phyloP scores from a whole-genome alignment of 257 asterid genomes.

The Mentha longifolia region DNA sequence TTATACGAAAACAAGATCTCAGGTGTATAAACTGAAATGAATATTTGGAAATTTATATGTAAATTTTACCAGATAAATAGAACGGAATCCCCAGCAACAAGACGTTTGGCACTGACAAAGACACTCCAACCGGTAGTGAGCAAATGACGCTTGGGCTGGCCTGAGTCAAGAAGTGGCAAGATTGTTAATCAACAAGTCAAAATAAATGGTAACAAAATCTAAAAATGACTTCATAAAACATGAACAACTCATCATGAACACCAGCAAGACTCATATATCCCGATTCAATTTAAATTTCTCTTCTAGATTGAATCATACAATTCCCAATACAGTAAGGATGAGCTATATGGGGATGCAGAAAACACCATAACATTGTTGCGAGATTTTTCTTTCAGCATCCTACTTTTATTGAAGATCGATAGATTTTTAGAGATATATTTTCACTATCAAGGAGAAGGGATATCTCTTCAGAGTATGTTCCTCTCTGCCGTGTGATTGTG shows the following conservation, averaged over 20 bases:
- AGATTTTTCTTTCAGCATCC: constrained; percentile 6
- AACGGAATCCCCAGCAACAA: constrained; percentile 66
- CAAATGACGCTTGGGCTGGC: constrained; percentile 72
- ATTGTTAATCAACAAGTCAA: constrained; percentile 18
- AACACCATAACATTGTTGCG: background rate
- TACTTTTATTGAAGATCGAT: background rate
- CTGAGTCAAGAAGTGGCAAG: constrained; percentile 32
- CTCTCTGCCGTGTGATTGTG: constrained; percentile 2
- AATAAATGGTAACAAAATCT: constrained; percentile 14
- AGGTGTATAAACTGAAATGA: constrained; percentile 9
- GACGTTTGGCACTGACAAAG: constrained; percentile 67
- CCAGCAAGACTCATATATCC: background rate
- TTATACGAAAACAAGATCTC: constrained; percentile 14
- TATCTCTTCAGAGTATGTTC: background rate
- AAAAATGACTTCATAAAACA: constrained; percentile 9
- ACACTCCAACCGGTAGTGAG: constrained; percentile 72
- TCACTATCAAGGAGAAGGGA: background rate
- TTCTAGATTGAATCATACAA: background rate
- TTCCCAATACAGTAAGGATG: background rate
- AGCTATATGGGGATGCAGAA: background rate
- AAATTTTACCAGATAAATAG: constrained; percentile 62
- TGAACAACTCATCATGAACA: constrained; percentile 5
- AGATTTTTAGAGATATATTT: background rate
- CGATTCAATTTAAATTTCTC: constrained; percentile 2
- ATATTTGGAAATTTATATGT: constrained; percentile 10